A percentile compares a stretch with the other conserved stretches of the same genome.
Conservation (phyloP, 345 rosid genomes). For the Aquilaria malaccensis region DNA sequence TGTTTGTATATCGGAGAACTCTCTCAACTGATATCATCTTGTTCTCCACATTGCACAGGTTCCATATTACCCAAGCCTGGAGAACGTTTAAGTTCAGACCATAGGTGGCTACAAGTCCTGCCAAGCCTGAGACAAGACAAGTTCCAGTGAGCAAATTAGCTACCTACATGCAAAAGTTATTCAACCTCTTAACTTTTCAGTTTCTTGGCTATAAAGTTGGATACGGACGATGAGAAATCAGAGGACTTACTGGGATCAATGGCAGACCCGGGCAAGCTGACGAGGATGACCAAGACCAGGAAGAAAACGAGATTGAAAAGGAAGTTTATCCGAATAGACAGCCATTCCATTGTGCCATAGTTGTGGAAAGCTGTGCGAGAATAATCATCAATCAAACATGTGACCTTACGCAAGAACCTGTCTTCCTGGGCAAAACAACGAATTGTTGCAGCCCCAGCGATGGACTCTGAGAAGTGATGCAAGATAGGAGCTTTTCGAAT, state of each 20-base stretch:
- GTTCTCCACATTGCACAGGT: slow-evolving; percentile 67
- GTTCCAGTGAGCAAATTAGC: too few relatives aligned
- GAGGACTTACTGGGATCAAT: slow-evolving; percentile 60
- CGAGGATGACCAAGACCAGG: slow-evolving; percentile 61
- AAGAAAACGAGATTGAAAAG: slow-evolving; percentile 78
- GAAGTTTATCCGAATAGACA: slow-evolving; percentile 71
- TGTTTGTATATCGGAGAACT: slow-evolving; percentile 48
- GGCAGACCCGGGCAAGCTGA: slow-evolving; percentile 55
- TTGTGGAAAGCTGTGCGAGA: slow-evolving; percentile 68
- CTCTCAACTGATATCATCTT: slow-evolving; percentile 79
- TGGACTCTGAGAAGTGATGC: slow-evolving; percentile 83
- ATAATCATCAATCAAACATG: slow-evolving; percentile 43
- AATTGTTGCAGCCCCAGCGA: slow-evolving; percentile 61
- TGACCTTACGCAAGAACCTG: slow-evolving; percentile 42
- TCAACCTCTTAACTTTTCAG: not conserved
- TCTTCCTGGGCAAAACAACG: slow-evolving; percentile 70
- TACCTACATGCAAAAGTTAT: too few relatives aligned
- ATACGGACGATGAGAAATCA: not conserved
- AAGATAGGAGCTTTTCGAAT: slow-evolving; percentile 69
- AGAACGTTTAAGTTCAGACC: slow-evolving; percentile 64
- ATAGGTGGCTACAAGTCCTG: slow-evolving; percentile 56
- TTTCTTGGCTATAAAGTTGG: slow-evolving; percentile 7
- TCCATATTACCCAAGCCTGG: slow-evolving; percentile 81
- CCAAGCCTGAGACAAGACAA: slow-evolving; percentile 39
- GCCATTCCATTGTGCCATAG: slow-evolving; percentile 81